Evolutionary conservation across 495 filamentous ascomycete genomes (phyloP).

Genomic region (Staphylotrichum longicolle): DNA sequence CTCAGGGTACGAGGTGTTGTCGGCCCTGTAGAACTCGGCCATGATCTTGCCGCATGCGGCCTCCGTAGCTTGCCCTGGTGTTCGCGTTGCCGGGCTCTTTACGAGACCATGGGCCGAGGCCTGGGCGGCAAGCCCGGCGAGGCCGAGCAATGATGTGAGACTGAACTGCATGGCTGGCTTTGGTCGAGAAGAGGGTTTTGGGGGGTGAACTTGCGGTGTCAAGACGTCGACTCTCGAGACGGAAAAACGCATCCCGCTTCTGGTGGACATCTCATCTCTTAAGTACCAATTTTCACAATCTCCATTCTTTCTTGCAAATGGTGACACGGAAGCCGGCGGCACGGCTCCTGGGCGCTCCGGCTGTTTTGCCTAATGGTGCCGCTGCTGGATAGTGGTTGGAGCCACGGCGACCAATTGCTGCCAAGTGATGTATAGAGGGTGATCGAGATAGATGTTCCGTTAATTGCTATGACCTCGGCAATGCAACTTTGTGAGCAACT

Average conservation of each 20-base stretch:
- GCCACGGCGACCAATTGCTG: slow-evolving; percentile 13
- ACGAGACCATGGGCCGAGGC: slow-evolving; percentile 64
- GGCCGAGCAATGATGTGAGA: slow-evolving; percentile 24
- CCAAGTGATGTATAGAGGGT: not conserved
- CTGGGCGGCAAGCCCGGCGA: slow-evolving; percentile 52
- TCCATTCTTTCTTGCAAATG: not conserved
- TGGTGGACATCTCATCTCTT: not conserved
- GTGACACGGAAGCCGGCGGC: not conserved
- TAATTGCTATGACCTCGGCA: not conserved
- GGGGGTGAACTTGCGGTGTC: too few species aligned
- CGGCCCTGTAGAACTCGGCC: slow-evolving; percentile 56
- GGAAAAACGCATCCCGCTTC: not conserved
- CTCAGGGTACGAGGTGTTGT: slow-evolving; percentile 69
- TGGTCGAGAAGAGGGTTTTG: not conserved
- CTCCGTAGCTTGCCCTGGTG: slow-evolving; percentile 58
- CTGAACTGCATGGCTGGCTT: slow-evolving; percentile 21
- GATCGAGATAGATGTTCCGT: not conserved
- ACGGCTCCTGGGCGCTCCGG: not conserved
- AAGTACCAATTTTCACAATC: not conserved
- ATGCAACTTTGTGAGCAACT: too few species aligned
- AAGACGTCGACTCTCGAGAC: not conserved
- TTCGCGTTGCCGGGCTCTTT: slow-evolving; percentile 54
- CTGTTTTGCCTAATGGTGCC: slow-evolving; percentile 24
- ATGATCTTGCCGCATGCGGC: slow-evolving; percentile 63
- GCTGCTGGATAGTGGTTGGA: not conserved